phyloP scores from a whole-genome alignment of 2,329 filamentous ascomycete genomes.

The Esteya vermicola region DNA sequence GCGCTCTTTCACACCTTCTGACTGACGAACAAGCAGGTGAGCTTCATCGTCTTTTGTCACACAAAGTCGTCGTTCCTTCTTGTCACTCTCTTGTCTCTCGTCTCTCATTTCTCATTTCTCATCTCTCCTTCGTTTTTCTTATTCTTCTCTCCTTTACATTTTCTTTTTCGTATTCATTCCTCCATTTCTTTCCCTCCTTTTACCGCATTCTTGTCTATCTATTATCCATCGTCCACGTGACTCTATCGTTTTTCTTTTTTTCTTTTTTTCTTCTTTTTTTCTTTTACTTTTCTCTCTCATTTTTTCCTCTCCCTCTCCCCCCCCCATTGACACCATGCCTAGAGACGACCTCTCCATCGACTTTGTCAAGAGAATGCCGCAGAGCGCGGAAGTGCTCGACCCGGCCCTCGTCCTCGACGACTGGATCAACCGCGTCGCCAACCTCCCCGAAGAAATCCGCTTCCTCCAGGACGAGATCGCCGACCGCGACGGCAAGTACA shows the following conservation, averaged over 20 bases:
- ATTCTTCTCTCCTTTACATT: too few species aligned
- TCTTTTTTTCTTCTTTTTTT: background rate
- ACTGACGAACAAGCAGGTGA: too few species aligned
- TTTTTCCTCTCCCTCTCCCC: background rate
- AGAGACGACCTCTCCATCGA: slow-evolving; percentile 61
- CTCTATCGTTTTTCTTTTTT: background rate
- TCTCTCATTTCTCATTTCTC: background rate
- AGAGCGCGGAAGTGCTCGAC: slow-evolving; percentile 43
- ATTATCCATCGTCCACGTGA: background rate
- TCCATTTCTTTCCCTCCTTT: background rate
- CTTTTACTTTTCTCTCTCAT: background rate
- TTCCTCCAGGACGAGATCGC: slow-evolving; percentile 74
- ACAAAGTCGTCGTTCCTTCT: background rate
- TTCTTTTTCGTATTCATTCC: background rate
- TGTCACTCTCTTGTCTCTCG: background rate
- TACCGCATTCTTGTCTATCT: background rate
- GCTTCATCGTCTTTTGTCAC: too few species aligned
- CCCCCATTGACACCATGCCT: slow-evolving; percentile 34
- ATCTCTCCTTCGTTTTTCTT: background rate
- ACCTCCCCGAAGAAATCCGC: slow-evolving; percentile 68
- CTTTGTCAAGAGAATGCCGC: slow-evolving; percentile 53
- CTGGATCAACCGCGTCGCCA: slow-evolving; percentile 61
- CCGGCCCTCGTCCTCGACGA: slow-evolving; percentile 62
- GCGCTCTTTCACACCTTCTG: too few species aligned
- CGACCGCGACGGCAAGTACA: slow-evolving; percentile 62